Evolutionary conservation across 2,329 filamentous ascomycete genomes (phyloP).

Genomic region (Fusarium tupiense): DNA sequence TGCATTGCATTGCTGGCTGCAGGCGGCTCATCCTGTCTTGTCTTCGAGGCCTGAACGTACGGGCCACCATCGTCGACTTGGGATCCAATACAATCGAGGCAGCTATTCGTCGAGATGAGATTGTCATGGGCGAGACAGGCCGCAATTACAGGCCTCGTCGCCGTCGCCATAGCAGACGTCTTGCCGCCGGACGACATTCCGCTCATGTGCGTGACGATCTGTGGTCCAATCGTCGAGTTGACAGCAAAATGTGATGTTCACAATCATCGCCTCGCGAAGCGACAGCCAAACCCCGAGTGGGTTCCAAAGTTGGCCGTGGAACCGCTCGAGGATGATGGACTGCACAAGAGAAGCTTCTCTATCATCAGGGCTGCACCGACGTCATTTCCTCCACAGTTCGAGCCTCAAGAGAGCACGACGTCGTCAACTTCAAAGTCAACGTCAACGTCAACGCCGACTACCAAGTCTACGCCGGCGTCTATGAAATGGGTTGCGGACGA

Average conservation of each 20-base stretch:
- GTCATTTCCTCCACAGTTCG: conserved; percentile 40
- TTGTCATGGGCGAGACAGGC: conserved; percentile 36
- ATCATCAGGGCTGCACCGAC: conserved; percentile 47
- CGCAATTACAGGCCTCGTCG: conserved; percentile 44
- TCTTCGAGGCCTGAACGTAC: conserved; percentile 10
- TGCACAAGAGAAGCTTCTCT: conserved; percentile 42
- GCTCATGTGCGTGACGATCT: conserved; percentile 53
- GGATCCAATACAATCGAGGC: background rate
- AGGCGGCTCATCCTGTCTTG: conserved; percentile 12
- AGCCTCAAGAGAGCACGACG: conserved; percentile 13
- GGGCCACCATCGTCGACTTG: conserved; percentile 20
- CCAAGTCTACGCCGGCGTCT: background rate
- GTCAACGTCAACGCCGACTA: conserved; percentile 2
- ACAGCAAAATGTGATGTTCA: conserved; percentile 49
- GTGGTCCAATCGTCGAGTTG: conserved; percentile 56
- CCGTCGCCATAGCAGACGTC: conserved; percentile 44
- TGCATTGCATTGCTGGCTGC: conserved; percentile 6
- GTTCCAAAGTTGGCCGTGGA: conserved; percentile 36
- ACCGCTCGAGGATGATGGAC: conserved; percentile 12
- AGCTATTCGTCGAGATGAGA: conserved; percentile 42
- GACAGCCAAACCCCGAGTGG: conserved; percentile 32
- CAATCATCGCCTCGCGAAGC: conserved; percentile 42
- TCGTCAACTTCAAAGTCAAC: conserved; percentile 3
- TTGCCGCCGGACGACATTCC: conserved; percentile 51
- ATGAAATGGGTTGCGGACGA: conserved; percentile 8